Percentiles rank a stretch among this genome's conserved stretches.
Evolutionary conservation across 2,329 filamentous ascomycete genomes (phyloP).

Genomic region (Colletotrichum gigasporum): DNA sequence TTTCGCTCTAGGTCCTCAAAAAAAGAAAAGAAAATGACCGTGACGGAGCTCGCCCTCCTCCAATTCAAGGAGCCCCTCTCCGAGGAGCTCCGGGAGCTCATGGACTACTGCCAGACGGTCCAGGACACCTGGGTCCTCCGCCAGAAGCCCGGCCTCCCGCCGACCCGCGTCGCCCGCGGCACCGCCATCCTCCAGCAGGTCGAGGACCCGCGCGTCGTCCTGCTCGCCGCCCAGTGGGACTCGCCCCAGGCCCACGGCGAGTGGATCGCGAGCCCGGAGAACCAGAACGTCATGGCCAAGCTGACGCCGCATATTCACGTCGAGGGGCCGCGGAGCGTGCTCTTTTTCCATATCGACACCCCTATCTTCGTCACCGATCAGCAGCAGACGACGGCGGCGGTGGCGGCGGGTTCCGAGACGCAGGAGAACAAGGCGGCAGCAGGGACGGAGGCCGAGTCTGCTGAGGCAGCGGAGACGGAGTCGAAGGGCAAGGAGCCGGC

Average conservation of each 20-base stretch:
- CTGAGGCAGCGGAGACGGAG: neutral
- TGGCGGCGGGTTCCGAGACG: conserved; percentile 24
- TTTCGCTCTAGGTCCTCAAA: too few relatives aligned
- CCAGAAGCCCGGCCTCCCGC: conserved; percentile 45
- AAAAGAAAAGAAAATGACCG: conserved; percentile 39
- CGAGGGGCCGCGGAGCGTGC: conserved; percentile 40
- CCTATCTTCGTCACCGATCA: conserved; percentile 34
- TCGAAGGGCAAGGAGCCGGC: conserved; percentile 17
- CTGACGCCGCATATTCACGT: conserved; percentile 45
- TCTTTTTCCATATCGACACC: conserved; percentile 53
- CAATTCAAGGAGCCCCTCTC: conserved; percentile 41
- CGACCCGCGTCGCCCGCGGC: conserved; percentile 45
- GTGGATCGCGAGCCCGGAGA: conserved; percentile 55
- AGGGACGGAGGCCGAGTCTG: neutral
- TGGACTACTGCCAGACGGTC: conserved; percentile 42
- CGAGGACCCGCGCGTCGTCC: conserved; percentile 46
- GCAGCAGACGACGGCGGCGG: neutral
- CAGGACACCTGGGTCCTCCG: conserved; percentile 52
- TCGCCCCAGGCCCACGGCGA: conserved; percentile 49
- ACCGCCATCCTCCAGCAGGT: conserved; percentile 45
- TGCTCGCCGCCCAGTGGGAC: conserved; percentile 57
- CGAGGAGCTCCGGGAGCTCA: conserved; percentile 42
- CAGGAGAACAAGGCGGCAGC: neutral
- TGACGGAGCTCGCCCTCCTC: conserved; percentile 52
- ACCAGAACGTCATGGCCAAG: conserved; percentile 45